Evolutionary conservation across 2,329 filamentous ascomycete genomes (phyloP).

Genomic region (Tolypocladium endophyticum): DNA sequence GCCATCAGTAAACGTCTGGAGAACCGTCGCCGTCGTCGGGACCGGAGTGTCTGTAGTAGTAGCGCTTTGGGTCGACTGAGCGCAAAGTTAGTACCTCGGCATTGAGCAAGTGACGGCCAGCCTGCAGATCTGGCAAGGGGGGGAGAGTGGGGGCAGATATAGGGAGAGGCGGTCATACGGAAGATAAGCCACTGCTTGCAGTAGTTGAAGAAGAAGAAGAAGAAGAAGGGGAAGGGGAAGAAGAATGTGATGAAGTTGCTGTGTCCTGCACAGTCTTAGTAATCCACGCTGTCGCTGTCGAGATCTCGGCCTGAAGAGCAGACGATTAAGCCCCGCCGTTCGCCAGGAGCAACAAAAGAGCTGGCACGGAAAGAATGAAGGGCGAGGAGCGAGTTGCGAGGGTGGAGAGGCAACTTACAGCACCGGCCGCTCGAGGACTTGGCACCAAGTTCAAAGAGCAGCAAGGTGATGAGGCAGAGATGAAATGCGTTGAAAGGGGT

Average conservation of each 20-base stretch:
- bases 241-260: conserved; percentile 9
- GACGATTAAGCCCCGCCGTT: conserved; percentile 16
- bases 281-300: conserved; percentile 17
- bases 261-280: conserved; percentile 25
- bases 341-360: conserved; percentile 5
- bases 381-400: not conserved
- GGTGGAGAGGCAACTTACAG: not conserved
- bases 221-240: conserved; percentile 7
- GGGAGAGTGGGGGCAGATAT: not conserved
- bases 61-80: conserved; percentile 1
- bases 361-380: not conserved
- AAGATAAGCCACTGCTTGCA: conserved; percentile 8
- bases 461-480: not conserved
- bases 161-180: conserved; percentile 25
- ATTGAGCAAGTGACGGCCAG: not conserved
- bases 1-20: conserved; percentile 44
- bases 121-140: not conserved
- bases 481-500: not conserved
- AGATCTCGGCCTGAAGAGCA: conserved; percentile 15
- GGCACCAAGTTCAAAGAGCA: not conserved
- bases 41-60: not conserved
- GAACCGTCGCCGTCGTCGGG: conserved; percentile 14
- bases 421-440: not conserved
- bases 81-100: not conserved
- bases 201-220: conserved; percentile 14